phyloP scores from a whole-genome alignment of 129 eudicot genomes.

The Heracleum sosnowskyi region DNA sequence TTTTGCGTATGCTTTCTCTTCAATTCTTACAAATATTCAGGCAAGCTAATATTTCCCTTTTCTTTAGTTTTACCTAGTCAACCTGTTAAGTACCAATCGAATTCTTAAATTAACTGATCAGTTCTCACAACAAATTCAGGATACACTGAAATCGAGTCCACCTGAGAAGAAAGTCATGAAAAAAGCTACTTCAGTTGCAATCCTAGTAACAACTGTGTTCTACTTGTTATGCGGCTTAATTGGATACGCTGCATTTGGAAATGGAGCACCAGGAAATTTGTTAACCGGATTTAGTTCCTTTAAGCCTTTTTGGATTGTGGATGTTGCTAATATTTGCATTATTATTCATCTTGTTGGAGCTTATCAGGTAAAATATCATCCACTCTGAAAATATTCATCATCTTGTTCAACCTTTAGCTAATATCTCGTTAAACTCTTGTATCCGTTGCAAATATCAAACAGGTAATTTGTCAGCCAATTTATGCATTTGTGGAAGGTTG shows the following conservation, averaged over 20 bases:
- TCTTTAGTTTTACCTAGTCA: neutral
- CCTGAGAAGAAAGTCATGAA: neutral
- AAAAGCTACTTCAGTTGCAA: neutral
- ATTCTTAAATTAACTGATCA: neutral
- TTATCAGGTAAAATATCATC: neutral
- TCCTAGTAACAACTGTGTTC: neutral
- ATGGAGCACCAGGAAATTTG: constrained; percentile 6
- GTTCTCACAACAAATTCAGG: neutral
- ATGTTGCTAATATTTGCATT: neutral
- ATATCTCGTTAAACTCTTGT: neutral
- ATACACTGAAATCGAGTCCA: constrained; percentile 1
- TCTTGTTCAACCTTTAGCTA: neutral
- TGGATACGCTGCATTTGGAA: constrained; percentile 9
- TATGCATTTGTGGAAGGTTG: neutral
- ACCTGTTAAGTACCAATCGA: neutral
- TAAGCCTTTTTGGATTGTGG: constrained; percentile 2
- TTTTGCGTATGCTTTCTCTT: constrained; percentile 1
- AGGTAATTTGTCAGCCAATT: neutral
- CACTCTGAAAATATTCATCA: neutral
- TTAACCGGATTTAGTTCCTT: constrained; percentile 5
- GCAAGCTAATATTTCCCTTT: neutral
- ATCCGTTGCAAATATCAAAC: neutral
- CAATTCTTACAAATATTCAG: constrained; percentile 2
- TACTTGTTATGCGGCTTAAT: neutral
- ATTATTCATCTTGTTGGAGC: constrained; percentile 3